Evolutionary conservation across 768 basidiomycete species (phyloP).

Genomic region (Boletus huronensis): DNA sequence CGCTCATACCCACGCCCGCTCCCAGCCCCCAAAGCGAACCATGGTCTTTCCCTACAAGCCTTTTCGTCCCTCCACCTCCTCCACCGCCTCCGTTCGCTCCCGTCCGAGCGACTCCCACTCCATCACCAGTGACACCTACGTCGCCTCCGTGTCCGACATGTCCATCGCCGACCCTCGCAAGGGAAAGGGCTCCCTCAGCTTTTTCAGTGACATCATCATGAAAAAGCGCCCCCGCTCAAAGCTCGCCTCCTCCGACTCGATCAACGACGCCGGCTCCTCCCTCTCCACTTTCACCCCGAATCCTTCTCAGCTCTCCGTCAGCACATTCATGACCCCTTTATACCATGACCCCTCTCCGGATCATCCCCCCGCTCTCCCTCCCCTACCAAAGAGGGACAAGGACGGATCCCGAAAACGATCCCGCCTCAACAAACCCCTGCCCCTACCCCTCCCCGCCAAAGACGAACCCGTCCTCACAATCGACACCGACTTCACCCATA

Average conservation of each 20-base stretch:
- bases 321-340: slow-evolving; percentile 16
- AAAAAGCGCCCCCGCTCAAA: slow-evolving; percentile 39
- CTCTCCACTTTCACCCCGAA: slow-evolving; percentile 40
- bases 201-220: slow-evolving; percentile 39
- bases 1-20: slow-evolving; percentile 8
- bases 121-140: slow-evolving; percentile 25
- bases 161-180: slow-evolving; percentile 40
- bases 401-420: slow-evolving; percentile 15
- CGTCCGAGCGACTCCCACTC: slow-evolving; percentile 32
- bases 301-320: slow-evolving; percentile 26
- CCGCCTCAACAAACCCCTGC: slow-evolving; percentile 24
- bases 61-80: slow-evolving; percentile 33
- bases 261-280: slow-evolving; percentile 26
- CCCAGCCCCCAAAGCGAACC: slow-evolving; percentile 18
- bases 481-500: slow-evolving; percentile 44
- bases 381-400: slow-evolving; percentile 29
- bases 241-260: slow-evolving; percentile 36
- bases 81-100: slow-evolving; percentile 27
- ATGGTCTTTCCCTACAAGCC: slow-evolving; percentile 30
- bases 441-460: slow-evolving; percentile 23
- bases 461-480: slow-evolving; percentile 23
- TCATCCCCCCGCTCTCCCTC: slow-evolving; percentile 5
- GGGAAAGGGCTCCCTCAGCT: slow-evolving; percentile 45
- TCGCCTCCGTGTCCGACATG: slow-evolving; percentile 33
- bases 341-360: neutral